Conservation (phyloP, 129 eudicot genomes). For the Pittosporum tobira region DNA sequence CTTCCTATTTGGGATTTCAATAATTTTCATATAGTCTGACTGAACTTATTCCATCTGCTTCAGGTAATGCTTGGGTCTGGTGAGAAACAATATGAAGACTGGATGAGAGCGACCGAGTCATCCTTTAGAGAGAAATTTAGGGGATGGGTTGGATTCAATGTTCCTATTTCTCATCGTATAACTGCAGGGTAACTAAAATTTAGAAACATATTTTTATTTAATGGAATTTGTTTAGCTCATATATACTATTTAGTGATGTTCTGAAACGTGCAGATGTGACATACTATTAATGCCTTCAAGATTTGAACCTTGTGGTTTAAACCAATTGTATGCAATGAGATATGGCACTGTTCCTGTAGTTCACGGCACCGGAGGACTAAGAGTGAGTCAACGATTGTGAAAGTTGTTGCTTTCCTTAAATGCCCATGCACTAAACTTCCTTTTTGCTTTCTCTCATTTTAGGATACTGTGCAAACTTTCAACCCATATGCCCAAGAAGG, state of each 20-base stretch:
- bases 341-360: constrained; percentile 93
- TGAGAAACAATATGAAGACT: constrained; percentile 89
- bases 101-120: constrained; percentile 88
- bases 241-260: neutral
- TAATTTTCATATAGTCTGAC: neutral
- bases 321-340: constrained; percentile 95
- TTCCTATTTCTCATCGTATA: constrained; percentile 92
- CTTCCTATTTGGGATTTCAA: neutral
- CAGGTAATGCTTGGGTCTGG: constrained; percentile 99
- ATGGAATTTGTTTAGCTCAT: neutral
- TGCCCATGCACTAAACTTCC: neutral
- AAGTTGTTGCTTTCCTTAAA: neutral
- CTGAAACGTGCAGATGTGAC: constrained; percentile 69
- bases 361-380: constrained; percentile 90
- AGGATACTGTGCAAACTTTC: constrained; percentile 90
- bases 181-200: constrained; percentile 75
- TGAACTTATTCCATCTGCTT: constrained; percentile 8
- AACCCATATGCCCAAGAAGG: constrained; percentile 84
- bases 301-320: constrained; percentile 96
- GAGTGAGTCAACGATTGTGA: constrained; percentile 43
- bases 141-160: constrained; percentile 98
- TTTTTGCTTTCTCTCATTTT: constrained; percentile 10
- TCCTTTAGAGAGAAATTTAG: constrained; percentile 61
- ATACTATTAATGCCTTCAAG: constrained; percentile 92
- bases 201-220: neutral